These are phyloP conservation scores for Claviceps sp. DNA, from an alignment of 2,329 filamentous ascomycete genomes.

Conservation along the genomic window DNA sequence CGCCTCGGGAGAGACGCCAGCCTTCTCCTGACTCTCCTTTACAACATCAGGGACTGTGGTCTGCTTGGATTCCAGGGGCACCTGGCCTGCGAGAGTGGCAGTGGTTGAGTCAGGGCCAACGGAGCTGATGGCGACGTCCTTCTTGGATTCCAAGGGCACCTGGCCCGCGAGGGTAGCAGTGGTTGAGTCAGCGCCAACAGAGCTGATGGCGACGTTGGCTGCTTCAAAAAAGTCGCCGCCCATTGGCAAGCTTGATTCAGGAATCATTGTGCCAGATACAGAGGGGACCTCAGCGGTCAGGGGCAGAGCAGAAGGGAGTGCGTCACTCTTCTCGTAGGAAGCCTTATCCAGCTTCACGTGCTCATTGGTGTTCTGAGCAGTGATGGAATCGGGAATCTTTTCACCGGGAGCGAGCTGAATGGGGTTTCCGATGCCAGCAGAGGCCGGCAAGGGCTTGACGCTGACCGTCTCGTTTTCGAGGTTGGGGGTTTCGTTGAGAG, in stretches of 20 bases:
- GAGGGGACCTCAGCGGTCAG: slow-evolving; percentile 34
- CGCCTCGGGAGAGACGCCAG: slow-evolving; percentile 51
- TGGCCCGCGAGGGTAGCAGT: slow-evolving; percentile 56
- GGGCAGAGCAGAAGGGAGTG: slow-evolving; percentile 33
- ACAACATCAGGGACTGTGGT: slow-evolving; percentile 33
- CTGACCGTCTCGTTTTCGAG: slow-evolving; percentile 40
- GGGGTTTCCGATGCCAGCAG: slow-evolving; percentile 59
- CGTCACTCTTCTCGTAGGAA: slow-evolving; percentile 73
- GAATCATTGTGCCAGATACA: slow-evolving; percentile 53
- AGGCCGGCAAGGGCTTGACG: slow-evolving; percentile 49
- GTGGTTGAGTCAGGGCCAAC: slow-evolving; percentile 47
- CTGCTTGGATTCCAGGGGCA: slow-evolving; percentile 45
- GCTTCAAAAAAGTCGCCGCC: slow-evolving; percentile 21
- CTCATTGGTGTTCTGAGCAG: slow-evolving; percentile 52
- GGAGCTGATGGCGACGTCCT: slow-evolving; percentile 8
- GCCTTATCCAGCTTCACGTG: slow-evolving; percentile 70
- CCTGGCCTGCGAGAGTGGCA: slow-evolving; percentile 51
- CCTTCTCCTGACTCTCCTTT: slow-evolving; percentile 58
- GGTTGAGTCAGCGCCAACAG: slow-evolving; percentile 38
- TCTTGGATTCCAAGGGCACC: slow-evolving; percentile 49
- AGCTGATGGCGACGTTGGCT: slow-evolving; percentile 18
- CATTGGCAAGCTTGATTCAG: slow-evolving; percentile 71
- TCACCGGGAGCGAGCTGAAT: slow-evolving; percentile 69
- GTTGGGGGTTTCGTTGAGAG: slow-evolving; percentile 37
- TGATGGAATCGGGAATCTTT: slow-evolving; percentile 59